phyloP scores from a whole-genome alignment of 73 alveolate genomes.

The Paramecium primaurelia region DNA sequence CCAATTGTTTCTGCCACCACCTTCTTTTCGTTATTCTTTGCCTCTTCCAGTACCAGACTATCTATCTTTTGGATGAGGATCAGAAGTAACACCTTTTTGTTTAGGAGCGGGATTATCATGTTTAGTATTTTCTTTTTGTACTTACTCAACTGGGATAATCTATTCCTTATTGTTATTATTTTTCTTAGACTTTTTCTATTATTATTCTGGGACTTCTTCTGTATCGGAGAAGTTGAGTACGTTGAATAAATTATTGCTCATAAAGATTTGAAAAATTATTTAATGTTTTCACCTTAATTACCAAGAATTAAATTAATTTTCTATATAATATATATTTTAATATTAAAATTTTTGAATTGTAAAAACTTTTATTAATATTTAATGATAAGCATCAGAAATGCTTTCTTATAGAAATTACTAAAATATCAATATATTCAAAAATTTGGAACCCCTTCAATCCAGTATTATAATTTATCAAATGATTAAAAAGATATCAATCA shows the following conservation, averaged over 20 bases:
- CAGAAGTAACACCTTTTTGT: constrained; percentile 17
- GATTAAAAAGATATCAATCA: background rate
- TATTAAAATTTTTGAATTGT: background rate
- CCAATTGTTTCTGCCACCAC: constrained; percentile 64
- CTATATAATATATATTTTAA: background rate
- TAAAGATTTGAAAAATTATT: background rate
- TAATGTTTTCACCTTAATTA: background rate
- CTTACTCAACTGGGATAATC: constrained; percentile 16
- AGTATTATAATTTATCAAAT: background rate
- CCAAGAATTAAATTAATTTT: background rate
- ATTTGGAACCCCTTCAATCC: background rate
- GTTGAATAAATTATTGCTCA: background rate
- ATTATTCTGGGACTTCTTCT: background rate
- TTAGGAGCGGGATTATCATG: background rate
- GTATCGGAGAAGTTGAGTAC: background rate
- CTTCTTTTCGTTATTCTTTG: constrained; percentile 53
- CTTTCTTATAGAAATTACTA: background rate
- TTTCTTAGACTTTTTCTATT: background rate
- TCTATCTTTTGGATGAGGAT: constrained; percentile 67
- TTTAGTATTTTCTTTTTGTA: constrained; percentile 23
- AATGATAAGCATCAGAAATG: background rate
- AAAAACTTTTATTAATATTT: background rate
- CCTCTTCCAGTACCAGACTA: constrained; percentile 70
- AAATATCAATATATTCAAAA: background rate
- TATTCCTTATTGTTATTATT: background rate